Evolutionary conservation across 2,329 filamentous ascomycete species (phyloP).

Genomic region (Tolypocladium inflatum): DNA sequence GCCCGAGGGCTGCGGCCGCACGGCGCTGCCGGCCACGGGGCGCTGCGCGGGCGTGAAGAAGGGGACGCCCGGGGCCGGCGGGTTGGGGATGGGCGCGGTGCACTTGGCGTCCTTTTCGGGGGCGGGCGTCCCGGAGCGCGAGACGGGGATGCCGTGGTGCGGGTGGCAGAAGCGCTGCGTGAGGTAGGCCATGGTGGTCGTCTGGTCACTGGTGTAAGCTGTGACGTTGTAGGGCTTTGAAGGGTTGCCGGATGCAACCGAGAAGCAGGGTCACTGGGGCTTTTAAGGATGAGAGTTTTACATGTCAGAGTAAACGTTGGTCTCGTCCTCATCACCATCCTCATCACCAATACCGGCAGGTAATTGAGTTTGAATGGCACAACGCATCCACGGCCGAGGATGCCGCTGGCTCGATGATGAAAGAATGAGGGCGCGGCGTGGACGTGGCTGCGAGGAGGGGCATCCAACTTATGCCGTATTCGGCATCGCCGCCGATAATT

Average conservation of each 20-base stretch:
- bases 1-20: conserved; percentile 33
- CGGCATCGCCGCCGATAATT: neutral
- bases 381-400: neutral
- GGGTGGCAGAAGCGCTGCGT: conserved; percentile 14
- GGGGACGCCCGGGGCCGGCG: conserved; percentile 23
- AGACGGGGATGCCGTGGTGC: conserved; percentile 16
- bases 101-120: conserved; percentile 12
- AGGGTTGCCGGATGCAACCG: too few species aligned
- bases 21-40: conserved; percentile 33
- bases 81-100: conserved; percentile 11
- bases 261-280: neutral
- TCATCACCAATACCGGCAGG: neutral
- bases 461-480: neutral
- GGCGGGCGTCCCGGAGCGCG: conserved; percentile 11
- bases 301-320: neutral
- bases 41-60: conserved; percentile 39
- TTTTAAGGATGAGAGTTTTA: neutral
- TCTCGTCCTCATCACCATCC: neutral
- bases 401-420: neutral
- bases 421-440: neutral
- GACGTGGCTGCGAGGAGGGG: neutral
- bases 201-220: neutral
- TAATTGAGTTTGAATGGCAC: neutral
- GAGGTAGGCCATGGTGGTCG: conserved; percentile 14
- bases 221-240: too few species aligned